Conservation (phyloP, 768 basidiomycete species). For the Tylopilus vinaceipallidus region DNA sequence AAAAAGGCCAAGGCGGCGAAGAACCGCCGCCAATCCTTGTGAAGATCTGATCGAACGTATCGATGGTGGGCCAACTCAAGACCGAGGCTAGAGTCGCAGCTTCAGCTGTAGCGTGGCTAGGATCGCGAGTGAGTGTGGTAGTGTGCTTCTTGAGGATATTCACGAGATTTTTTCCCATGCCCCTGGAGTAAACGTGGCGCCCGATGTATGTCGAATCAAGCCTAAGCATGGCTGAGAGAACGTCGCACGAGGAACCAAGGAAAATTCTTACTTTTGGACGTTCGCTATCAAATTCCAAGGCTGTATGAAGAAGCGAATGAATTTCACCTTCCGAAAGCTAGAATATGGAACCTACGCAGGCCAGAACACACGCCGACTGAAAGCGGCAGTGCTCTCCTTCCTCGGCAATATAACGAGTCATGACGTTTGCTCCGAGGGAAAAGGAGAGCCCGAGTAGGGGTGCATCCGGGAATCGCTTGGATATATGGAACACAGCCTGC, state of each 20-base stretch:
- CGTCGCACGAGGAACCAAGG: conserved; percentile 7
- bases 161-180: conserved; percentile 73
- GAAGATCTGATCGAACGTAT: conserved; percentile 59
- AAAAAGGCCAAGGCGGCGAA: conserved; percentile 51
- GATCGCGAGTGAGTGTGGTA: conserved; percentile 45
- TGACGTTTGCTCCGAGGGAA: conserved; percentile 89
- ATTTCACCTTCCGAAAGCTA: conserved; percentile 11
- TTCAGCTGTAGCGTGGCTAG: conserved; percentile 50
- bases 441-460: conserved; percentile 87
- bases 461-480: conserved; percentile 69
- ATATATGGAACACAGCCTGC: conserved; percentile 74
- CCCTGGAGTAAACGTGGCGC: conserved; percentile 68
- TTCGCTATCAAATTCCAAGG: conserved; percentile 50
- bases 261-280: conserved; percentile 29
- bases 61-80: conserved; percentile 52
- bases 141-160: conserved; percentile 54
- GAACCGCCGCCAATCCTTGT: conserved; percentile 71
- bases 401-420: conserved; percentile 87
- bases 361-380: conserved; percentile 64
- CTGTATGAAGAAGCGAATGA: conserved; percentile 27
- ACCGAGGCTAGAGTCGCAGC: conserved; percentile 44
- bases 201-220: conserved; percentile 55
- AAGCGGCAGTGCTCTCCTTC: conserved; percentile 67
- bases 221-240: conserved; percentile 35
- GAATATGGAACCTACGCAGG: conserved; percentile 54